Evolutionary conservation across 192 early-diverging fungal genomes (phyloP).

Genomic region (Pilaira anomala): DNA sequence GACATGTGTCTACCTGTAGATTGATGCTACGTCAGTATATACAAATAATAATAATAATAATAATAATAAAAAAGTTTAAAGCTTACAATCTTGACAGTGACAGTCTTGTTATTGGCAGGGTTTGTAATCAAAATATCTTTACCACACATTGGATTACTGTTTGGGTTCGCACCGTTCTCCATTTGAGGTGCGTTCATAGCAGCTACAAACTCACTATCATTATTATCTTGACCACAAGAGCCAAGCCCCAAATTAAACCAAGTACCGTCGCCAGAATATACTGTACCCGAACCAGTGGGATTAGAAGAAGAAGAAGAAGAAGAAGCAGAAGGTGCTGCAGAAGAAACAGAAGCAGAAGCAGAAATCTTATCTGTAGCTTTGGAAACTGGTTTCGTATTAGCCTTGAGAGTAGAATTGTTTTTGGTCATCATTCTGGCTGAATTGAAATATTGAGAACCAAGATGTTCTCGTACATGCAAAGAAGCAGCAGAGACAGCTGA

Average conservation of each 20-base stretch:
- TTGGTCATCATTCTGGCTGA: too few species aligned
- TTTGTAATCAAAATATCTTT: conserved; percentile 38
- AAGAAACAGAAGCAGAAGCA: too few species aligned
- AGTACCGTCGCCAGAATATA: conserved; percentile 49
- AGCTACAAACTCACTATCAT: conserved; percentile 46
- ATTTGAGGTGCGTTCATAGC: conserved; percentile 59
- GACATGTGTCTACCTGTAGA: conserved; percentile 46
- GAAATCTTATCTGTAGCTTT: too few species aligned
- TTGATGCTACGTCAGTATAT: not conserved
- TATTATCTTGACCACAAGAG: conserved; percentile 49
- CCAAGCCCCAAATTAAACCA: conserved; percentile 54
- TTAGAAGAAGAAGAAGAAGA: not conserved
- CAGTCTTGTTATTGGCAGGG: conserved; percentile 24
- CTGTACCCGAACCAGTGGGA: not conserved
- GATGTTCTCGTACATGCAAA: too few species aligned
- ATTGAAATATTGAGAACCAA: too few species aligned
- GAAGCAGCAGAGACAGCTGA: too few species aligned
- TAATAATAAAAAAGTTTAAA: not conserved
- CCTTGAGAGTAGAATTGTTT: too few species aligned
- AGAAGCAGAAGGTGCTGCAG: not conserved
- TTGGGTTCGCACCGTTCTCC: conserved; percentile 45
- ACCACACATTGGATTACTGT: conserved; percentile 49
- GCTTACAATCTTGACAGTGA: conserved; percentile 45
- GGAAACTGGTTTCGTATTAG: too few species aligned
- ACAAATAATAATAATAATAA: too few species aligned